Base-by-base conservation (phyloP, 225 moss, liverwort and hornwort genomes). In the Bryum argenteum region DNA sequence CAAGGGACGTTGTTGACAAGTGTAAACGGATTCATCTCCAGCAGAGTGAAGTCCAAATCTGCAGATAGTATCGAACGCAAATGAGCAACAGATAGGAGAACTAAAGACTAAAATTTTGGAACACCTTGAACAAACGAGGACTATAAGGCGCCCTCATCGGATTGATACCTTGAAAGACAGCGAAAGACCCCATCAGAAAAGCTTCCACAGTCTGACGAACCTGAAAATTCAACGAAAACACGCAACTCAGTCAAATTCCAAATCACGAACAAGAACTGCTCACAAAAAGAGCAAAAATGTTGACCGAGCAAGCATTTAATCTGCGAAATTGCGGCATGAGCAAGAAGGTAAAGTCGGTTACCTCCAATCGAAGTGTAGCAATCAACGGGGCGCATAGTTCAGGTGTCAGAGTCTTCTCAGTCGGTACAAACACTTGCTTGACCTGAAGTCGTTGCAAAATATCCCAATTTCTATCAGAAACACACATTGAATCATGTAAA, bases 21-120 rank as follows among this genome's bases (percentile, higher is more conserved):
- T 58, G 96, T 91, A 59, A 96, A 96, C 39, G 96, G 96, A 72
- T 96, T 96, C 96, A 96, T 96, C 77, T 96, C 96, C 83, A 96
- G 77, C 56, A 96, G 76, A 54, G 96, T 96, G 71, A 96, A 96
- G 76, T 96, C 96, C 83, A 96, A 83, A 59, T 96, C 96, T 96
- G 89, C 59, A 23, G 55, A 65, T 33, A 33, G 7, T 33, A 50
- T 11, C 42, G 63, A 5, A 37, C 59, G 38, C 40, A 42, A 50
- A 61, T 51, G 26, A 60, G 20, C 37, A 73, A 56, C 65, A 40
- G 19, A 24, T 28, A 38, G 3, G 48, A 68, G 57, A 13, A 57
- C 7, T 23, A 41, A 58, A 63, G 17, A 60, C 52, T n/a, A 62
- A 53, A 16, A 67, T 12, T 43, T 40, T 66, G 44, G 13, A 71